Evolutionary conservation across 805 yeast genomes (phyloP), one percentile per base, ranked within the genome.

Genomic region (Kockiozyma suomiensis): DNA sequence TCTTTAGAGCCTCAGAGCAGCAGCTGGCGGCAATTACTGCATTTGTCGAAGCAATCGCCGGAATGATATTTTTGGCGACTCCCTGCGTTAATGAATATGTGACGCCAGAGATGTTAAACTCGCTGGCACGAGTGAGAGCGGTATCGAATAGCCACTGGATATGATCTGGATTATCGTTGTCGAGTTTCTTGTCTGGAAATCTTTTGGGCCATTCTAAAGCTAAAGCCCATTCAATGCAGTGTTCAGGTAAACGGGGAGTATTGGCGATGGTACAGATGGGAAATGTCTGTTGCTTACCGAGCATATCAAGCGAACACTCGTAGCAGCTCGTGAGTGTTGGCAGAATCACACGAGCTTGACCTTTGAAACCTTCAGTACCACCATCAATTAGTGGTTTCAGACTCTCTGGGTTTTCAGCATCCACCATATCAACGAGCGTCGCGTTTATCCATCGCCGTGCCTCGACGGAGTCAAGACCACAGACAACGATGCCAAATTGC

Each of bases 241-340:
- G 98, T 68, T 92, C 97, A 0, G 97, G 94, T 7, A 90, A 74
- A 61, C 98, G 75, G n/a, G 98, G 98, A 7, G 94, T 90, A 59
- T 91, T 88, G 1, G 97, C 96, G 53, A 94, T 86, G 0, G 98
- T 94, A 73, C 98, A 94, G 66, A 93, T 85, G 1, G 98, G 97
- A 67, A 85, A 89, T 0, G 90, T 85, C 8, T 78, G 76, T 62
- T 81, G 83, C 26, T 76, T 72, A 2, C 79, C 77, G 43, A 91
- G 76, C 72, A 96, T 81, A 59, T 86, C 88, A 54, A 89, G 76
- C 4, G 96, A 88, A 70, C 99, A 93, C 72, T 93, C 98, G 76
- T 90, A 93, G 74, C 99, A 93, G 0, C 97, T 87, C 0, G 93
- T 84, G 32, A 90, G 73, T 0, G 90, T 84, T 0, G 99, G 98